phyloP scores from a whole-genome alignment of 139 green algal species.

The Coelastrella sp. region DNA sequence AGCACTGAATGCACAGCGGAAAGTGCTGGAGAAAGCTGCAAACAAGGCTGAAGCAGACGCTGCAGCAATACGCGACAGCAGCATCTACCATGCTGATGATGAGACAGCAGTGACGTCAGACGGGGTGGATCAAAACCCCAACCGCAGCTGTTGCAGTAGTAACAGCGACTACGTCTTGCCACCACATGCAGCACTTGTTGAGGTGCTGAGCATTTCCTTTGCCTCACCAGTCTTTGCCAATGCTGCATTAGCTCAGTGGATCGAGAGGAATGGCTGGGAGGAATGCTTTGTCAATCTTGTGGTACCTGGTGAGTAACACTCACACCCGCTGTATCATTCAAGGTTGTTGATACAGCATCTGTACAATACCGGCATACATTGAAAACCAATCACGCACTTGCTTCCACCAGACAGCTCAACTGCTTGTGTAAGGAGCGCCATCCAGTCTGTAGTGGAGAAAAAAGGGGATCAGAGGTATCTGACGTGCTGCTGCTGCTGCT shows the following conservation, averaged over 20 bases:
- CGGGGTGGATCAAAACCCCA: no score
- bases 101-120: no score
- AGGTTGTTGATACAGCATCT: no score
- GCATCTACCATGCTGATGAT: no score
- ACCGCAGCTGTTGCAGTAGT: conserved; percentile 16
- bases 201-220: conserved; percentile 74
- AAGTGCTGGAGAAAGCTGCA: background rate
- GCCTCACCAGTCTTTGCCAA: conserved; percentile 79
- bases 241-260: conserved; percentile 65
- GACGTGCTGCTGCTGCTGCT: no score
- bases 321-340: no score
- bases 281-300: conserved; percentile 62
- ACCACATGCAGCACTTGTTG: conserved; percentile 10
- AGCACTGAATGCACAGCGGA: conserved; percentile 19
- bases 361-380: no score
- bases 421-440: no score
- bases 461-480: no score
- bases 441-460: no score
- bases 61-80: background rate
- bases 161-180: conserved; percentile 2
- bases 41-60: background rate
- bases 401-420: no score
- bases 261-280: conserved; percentile 64
- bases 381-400: no score
- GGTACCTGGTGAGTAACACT: conserved; percentile 24